Percentiles rank a stretch among this genome's conserved stretches.
Conservation (phyloP, 2,329 filamentous ascomycete genomes). For the Delphinella strobiligena region DNA sequence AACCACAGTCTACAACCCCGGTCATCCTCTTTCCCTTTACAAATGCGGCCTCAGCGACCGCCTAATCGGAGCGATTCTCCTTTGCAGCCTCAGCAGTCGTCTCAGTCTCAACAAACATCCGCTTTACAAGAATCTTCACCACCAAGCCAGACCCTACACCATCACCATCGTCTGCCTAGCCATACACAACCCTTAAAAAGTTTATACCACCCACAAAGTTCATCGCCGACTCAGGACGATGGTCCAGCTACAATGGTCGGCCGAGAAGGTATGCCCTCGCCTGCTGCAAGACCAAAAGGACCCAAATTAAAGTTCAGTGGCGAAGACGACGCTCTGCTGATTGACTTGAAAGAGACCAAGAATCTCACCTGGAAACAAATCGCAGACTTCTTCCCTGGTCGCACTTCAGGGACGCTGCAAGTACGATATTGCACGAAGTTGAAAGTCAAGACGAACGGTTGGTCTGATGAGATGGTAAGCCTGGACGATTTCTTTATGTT, state of each 20-base stretch:
- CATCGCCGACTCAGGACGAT: too few relatives aligned
- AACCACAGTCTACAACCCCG: neutral
- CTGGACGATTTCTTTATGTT: neutral
- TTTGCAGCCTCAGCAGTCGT: neutral
- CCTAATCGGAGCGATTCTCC: neutral
- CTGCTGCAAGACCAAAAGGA: slow-evolving; percentile 67
- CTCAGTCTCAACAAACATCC: neutral
- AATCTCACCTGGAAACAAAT: slow-evolving; percentile 97
- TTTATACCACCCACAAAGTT: too few relatives aligned
- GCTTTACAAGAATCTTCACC: neutral
- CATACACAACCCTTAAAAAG: too few relatives aligned
- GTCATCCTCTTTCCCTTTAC: neutral
- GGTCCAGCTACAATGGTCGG: slow-evolving; percentile 77
- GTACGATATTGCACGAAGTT: slow-evolving; percentile 92
- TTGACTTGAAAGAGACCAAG: slow-evolving; percentile 89
- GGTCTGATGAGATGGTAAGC: slow-evolving; percentile 85
- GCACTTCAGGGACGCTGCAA: slow-evolving; percentile 81
- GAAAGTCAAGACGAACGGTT: slow-evolving; percentile 85
- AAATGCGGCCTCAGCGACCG: slow-evolving; percentile 1
- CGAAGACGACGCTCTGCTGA: slow-evolving; percentile 76
- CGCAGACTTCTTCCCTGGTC: slow-evolving; percentile 85
- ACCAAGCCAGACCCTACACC: slow-evolving; percentile 30
- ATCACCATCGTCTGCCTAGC: slow-evolving; percentile 71
- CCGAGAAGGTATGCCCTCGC: slow-evolving; percentile 73
- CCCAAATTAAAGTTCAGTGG: slow-evolving; percentile 91